These are phyloP conservation scores for Mycena sanguinolenta DNA, from an alignment of 768 basidiomycete genomes.

Conservation along the genomic window DNA sequence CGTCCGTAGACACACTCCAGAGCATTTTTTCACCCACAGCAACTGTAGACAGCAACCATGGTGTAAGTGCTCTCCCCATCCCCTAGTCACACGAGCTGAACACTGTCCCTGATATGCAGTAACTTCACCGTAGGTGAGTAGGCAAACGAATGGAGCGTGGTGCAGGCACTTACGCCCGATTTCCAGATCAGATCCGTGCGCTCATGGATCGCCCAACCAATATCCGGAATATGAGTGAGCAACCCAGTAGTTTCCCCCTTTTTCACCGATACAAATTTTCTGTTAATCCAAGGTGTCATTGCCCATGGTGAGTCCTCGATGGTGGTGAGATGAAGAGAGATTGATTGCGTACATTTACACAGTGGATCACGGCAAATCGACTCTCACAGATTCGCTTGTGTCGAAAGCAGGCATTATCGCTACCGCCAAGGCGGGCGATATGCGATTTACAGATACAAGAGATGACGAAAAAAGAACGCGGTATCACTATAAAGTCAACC, in stretches of 20 bases:
- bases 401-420: conserved; percentile 99
- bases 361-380: conserved; percentile 99
- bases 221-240: conserved; percentile 63
- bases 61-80: conserved; percentile 70
- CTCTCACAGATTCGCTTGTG: conserved; percentile 97
- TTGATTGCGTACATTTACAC: conserved; percentile 34
- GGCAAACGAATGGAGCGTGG: conserved; percentile 17
- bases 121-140: conserved; percentile 90
- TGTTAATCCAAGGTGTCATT: conserved; percentile 22
- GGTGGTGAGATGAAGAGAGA: conserved; percentile 8
- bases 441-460: conserved; percentile 98
- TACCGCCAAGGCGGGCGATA: conserved; percentile 91
- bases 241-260: too few relatives aligned
- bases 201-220: conserved; percentile 94
- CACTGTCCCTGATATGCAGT: conserved; percentile 56
- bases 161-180: conserved; percentile 27
- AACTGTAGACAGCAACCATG: conserved; percentile 72
- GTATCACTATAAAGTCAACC: conserved; percentile 99
- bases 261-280: too few relatives aligned
- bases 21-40: conserved; percentile 47
- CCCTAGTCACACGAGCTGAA: conserved; percentile 44
- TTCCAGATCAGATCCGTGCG: conserved; percentile 83
- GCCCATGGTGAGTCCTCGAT: conserved; percentile 79
- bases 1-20: conserved; percentile 19
- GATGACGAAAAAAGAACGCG: conserved; percentile 99